Evolutionary conservation across 2,329 filamentous ascomycete species (phyloP), one percentile per base, ranked within the genome.

Genomic region (Conoideocrella luteorostrata): DNA sequence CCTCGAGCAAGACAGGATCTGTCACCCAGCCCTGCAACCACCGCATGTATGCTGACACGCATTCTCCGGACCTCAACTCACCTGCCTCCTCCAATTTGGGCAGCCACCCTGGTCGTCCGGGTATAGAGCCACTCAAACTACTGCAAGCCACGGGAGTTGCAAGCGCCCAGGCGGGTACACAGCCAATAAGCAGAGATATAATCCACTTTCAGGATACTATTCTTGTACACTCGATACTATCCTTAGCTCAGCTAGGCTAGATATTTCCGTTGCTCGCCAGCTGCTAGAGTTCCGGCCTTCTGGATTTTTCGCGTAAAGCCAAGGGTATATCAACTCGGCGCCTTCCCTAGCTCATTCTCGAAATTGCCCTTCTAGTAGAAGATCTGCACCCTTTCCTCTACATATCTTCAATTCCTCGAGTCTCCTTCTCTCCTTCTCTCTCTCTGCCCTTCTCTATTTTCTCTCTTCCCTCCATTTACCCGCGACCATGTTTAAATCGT

Each of bases 401-500:
- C n/a, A n/a, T n/a, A n/a, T 36, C 41, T 46, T 38, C 47, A 41
- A 38, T 44, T 15, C 10, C 15, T 34, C 34, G 13, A 7, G 10
- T 32, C 22, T 38, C 29, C 17, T 24, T 22, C 20, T 32, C 12
- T 23, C 37, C 17, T 30, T 28, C 17, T 28, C 10, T 37, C 17
- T 30, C 2, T 26, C 20, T n/a, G n/a, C n/a, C n/a, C n/a, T n/a
- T n/a, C 22, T n/a, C n/a, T n/a, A n/a, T n/a, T 15, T 22, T 1
- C 11, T 15, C 29, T 29, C 15, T 15, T 7, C 7, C 20, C 15
- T 36, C 39, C 18, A 22, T 15, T 5, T 7, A 29, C 13, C 10
- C 17, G 13, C 34, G 40, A 54, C 33, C 38, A 67, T 67, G 64
- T 52, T 66, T 45, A 50, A 54, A 51, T 61, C 65, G 38, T 52